Percentiles rank a stretch among this genome's conserved stretches.
Conservation (phyloP, 2,329 filamentous ascomycete genomes). For the Aspergillus tamarii region DNA sequence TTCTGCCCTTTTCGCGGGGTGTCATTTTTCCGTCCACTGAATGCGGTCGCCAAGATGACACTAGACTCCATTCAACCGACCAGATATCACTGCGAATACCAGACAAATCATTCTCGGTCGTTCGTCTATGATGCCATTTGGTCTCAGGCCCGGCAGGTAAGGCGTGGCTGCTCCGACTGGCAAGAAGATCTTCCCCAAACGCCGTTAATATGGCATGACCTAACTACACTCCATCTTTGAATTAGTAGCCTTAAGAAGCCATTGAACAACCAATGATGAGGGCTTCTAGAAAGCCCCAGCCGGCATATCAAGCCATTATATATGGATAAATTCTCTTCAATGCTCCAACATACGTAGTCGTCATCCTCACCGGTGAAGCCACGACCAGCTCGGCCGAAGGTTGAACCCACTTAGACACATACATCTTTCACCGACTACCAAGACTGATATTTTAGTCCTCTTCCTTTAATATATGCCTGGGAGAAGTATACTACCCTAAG, state of each 20-base stretch:
- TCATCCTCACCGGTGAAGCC: not conserved
- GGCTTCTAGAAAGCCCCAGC: not conserved
- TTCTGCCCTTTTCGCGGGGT: slow-evolving; percentile 11
- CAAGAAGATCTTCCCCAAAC: not conserved
- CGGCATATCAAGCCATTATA: not conserved
- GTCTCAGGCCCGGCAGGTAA: not conserved
- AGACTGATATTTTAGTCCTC: too few species aligned
- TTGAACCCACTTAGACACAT: not conserved
- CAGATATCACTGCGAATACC: not conserved
- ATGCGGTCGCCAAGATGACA: slow-evolving; percentile 1
- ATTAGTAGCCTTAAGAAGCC: not conserved
- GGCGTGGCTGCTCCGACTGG: not conserved
- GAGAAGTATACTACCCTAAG: not conserved
- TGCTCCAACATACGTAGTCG: not conserved
- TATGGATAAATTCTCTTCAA: not conserved
- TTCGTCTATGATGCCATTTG: not conserved
- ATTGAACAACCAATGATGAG: not conserved
- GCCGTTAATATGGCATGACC: not conserved
- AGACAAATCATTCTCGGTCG: not conserved
- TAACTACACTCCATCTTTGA: not conserved
- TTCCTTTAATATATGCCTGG: not conserved
- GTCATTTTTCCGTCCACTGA: slow-evolving; percentile 23
- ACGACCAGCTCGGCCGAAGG: not conserved
- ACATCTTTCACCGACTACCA: not conserved
- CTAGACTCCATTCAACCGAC: not conserved